Conservation (phyloP, 495 filamentous ascomycete genomes). For the Chaetomium tenue region DNA sequence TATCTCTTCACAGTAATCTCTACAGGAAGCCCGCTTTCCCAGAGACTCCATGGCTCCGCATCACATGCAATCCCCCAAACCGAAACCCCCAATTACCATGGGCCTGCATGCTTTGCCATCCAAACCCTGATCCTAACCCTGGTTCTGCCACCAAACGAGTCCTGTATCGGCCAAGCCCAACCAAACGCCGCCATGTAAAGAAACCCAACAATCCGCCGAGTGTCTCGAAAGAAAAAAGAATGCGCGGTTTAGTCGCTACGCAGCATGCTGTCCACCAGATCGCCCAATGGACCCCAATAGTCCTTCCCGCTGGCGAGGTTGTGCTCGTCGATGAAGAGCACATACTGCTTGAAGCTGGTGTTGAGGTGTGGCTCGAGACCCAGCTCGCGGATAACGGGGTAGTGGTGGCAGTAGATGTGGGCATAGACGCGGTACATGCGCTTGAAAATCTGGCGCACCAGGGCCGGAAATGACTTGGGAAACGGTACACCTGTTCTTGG, state of each 20-base stretch:
- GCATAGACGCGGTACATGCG: slow-evolving; percentile 97
- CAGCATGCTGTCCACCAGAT: slow-evolving; percentile 96
- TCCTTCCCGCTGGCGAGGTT: slow-evolving; percentile 86
- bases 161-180: slow-evolving; percentile 19
- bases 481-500: slow-evolving; percentile 75
- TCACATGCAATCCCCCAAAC: slow-evolving; percentile 20
- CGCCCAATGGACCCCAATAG: slow-evolving; percentile 95
- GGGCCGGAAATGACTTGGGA: slow-evolving; percentile 83
- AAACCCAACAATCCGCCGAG: slow-evolving; percentile 17
- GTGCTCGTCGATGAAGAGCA: slow-evolving; percentile 94
- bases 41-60: slow-evolving; percentile 18
- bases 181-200: slow-evolving; percentile 23
- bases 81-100: slow-evolving; percentile 9
- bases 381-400: slow-evolving; percentile 91
- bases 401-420: slow-evolving; percentile 99
- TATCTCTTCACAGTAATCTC: slow-evolving; percentile 18
- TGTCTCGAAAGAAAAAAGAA: slow-evolving; percentile 19
- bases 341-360: slow-evolving; percentile 99
- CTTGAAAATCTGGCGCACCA: slow-evolving; percentile 94
- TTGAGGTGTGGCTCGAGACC: slow-evolving; percentile 97
- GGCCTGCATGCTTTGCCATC: slow-evolving; percentile 23
- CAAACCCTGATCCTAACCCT: slow-evolving; percentile 14
- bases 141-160: slow-evolving; percentile 16
- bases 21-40: slow-evolving; percentile 21
- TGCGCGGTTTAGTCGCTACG: slow-evolving; percentile 66